Evolutionary conservation across 2,329 filamentous ascomycete genomes (phyloP), one percentile per base, ranked within the genome.

Genomic region (Paramyrothecium roridum): DNA sequence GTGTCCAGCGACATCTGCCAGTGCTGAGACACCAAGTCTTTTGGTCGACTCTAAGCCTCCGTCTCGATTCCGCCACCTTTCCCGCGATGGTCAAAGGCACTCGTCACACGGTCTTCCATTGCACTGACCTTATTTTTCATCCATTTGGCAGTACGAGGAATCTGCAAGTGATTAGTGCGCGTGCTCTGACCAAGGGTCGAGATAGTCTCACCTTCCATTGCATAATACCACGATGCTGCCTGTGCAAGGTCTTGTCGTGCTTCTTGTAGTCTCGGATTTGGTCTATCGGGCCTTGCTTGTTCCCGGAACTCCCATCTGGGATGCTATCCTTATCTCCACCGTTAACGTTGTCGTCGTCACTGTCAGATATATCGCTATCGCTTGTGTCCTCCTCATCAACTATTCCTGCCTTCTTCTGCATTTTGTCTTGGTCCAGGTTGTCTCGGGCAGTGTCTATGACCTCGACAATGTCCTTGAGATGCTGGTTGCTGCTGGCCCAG

Each of bases 211-310:
- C 71, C 67, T 74, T 74, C 84, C 87, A 91, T 71, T 91, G 88
- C 88, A 91, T 91, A 45, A 88, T 66, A 0, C 88, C 88, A 21
- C 85, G 73, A 64, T 91, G 85, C 65, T 82, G 80, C 50, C 86
- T 75, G 68, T 90, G 86, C 59, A 88, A 71, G 57, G 82, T 78
- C 68, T 80, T 82, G 59, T 79, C 75, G 61, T 85, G 76, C 55
- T 78, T 75, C 65, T 80, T 83, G 65, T 86, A 89, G 57, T 88
- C 85, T 55, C 78, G 80, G 48, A 85, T 56, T 65, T 82, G 76
- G 47, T 80, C 79, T 11, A 74, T 55, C 76, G 70, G 40, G 74
- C 65, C 43, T 77, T 84, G 58, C 77, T 73, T 59, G 72, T 77
- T 26, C 64, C 70, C 61, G 13, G 61, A 59, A 53, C 69, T 73